Percentiles rank a stretch among this genome's conserved stretches.
These are phyloP conservation scores for Pythium monospermum DNA, from an alignment of 352 stramenopile genomes.

Conservation along the genomic window DNA sequence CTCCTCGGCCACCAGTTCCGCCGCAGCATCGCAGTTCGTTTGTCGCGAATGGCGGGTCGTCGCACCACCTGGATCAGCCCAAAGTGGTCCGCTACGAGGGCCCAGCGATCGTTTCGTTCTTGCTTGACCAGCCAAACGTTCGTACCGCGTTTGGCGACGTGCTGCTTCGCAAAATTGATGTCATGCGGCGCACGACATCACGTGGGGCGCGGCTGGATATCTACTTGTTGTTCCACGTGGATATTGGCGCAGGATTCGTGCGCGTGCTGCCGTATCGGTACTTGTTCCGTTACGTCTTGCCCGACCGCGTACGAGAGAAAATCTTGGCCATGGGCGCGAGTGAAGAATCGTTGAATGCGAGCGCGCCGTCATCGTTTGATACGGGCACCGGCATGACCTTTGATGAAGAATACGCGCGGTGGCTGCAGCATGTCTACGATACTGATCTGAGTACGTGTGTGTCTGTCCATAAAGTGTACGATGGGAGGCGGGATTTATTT, in stretches of 20 bases:
- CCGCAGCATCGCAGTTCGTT: constrained; percentile 18
- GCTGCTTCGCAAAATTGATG: constrained; percentile 76
- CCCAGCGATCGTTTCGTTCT: constrained; percentile 56
- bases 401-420: constrained; percentile 84
- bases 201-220: constrained; percentile 59
- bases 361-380: constrained; percentile 59
- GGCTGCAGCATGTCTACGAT: constrained; percentile 84
- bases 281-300: constrained; percentile 75
- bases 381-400: constrained; percentile 63
- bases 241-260: constrained; percentile 25
- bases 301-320: constrained; percentile 49
- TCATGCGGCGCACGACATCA: constrained; percentile 51
- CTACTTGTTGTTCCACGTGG: constrained; percentile 75
- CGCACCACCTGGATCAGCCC: constrained; percentile 9
- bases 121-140: constrained; percentile 54
- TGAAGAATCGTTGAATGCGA: constrained; percentile 66
- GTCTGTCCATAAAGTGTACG: background rate
- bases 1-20: constrained; percentile 7
- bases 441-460: constrained; percentile 64
- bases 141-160: constrained; percentile 78
- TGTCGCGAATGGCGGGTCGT: background rate
- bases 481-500: background rate
- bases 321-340: constrained; percentile 65
- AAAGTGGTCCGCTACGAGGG: constrained; percentile 71
- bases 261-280: constrained; percentile 64